Percentiles rank a stretch among this genome's conserved stretches.
These are phyloP conservation scores for Phytopythium kandeliae DNA, from an alignment of 352 stramenopile species.

Conservation along the genomic window DNA sequence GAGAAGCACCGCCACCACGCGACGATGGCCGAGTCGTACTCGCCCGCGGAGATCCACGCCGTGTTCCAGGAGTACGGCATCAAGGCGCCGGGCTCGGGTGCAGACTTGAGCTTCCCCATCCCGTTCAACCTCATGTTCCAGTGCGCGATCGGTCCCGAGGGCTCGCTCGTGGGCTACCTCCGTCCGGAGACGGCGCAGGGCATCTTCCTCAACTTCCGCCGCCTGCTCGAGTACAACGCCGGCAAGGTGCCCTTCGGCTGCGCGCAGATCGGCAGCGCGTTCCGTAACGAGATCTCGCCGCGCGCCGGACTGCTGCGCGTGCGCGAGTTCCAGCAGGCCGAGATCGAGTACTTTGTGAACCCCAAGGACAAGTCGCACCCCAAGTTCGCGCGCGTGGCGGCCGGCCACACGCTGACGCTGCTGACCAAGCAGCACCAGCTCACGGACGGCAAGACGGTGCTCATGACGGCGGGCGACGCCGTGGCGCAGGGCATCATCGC, in stretches of 20 bases:
- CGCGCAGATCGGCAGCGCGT: slow-evolving; percentile 85
- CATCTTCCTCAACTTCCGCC: slow-evolving; percentile 99
- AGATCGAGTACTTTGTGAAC: slow-evolving; percentile 99
- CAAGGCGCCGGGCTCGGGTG: slow-evolving; percentile 87
- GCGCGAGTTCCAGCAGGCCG: slow-evolving; percentile 98
- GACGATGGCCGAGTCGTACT: slow-evolving; percentile 98
- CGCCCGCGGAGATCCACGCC: slow-evolving; percentile 94
- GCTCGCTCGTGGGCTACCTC: slow-evolving; percentile 95
- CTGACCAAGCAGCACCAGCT: slow-evolving; percentile 95
- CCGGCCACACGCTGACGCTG: slow-evolving; percentile 86
- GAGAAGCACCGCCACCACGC: slow-evolving; percentile 92
- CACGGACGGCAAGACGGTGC: slow-evolving; percentile 94
- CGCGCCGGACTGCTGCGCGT: slow-evolving; percentile 95
- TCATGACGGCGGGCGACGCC: slow-evolving; percentile 89
- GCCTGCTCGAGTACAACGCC: slow-evolving; percentile 97
- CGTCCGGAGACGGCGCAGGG: slow-evolving; percentile 98
- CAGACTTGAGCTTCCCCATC: slow-evolving; percentile 94
- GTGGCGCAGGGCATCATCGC: slow-evolving; percentile 93
- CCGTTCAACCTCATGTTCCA: slow-evolving; percentile 99
- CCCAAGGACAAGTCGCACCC: slow-evolving; percentile 98
- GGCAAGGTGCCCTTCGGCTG: slow-evolving; percentile 88
- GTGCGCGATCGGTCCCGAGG: slow-evolving; percentile 98
- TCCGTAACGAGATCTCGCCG: slow-evolving; percentile 97
- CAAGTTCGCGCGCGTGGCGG: slow-evolving; percentile 90
- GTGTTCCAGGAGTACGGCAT: slow-evolving; percentile 94